Evolutionary conservation across 176 grass and related monocot species (phyloP).

Genomic region (Triticum turgidum): DNA sequence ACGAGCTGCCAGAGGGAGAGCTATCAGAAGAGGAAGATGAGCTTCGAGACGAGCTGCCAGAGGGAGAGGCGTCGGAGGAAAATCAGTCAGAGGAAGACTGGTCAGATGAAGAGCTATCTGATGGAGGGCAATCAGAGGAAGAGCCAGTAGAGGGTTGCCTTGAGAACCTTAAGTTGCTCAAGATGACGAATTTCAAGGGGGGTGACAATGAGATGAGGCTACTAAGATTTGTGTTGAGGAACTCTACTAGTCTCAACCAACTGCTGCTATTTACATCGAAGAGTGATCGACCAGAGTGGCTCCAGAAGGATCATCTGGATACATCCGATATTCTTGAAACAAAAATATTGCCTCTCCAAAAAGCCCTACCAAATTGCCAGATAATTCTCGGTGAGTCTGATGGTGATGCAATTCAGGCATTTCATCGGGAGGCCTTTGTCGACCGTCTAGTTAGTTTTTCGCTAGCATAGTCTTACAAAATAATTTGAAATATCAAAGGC

Average conservation of each 20-base stretch:
- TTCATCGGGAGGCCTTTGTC: slow-evolving; percentile 9
- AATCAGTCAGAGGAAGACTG: neutral
- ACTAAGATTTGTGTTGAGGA: slow-evolving; percentile 19
- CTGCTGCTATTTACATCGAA: neutral
- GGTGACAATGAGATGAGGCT: neutral
- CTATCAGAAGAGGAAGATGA: neutral
- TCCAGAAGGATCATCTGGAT: neutral
- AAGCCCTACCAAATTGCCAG: neutral
- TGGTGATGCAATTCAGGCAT: slow-evolving; percentile 7
- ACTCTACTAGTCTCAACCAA: slow-evolving; percentile 11
- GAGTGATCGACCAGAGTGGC: neutral
- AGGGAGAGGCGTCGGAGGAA: neutral
- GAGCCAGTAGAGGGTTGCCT: neutral
- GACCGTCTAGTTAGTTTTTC: neutral
- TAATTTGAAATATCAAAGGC: neutral
- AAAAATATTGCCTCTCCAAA: neutral
- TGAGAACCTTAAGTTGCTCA: slow-evolving; percentile 17
- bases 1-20: too few relatives aligned
- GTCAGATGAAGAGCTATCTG: slow-evolving; percentile 3
- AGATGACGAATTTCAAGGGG: slow-evolving; percentile 21
- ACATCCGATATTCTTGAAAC: neutral
- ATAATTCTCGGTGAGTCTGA: neutral
- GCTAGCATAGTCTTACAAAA: neutral
- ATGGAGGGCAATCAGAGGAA: neutral
- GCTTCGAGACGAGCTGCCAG: too few relatives aligned